phyloP scores from a whole-genome alignment of 2,329 filamentous ascomycete species.

The Penicillium hordei region DNA sequence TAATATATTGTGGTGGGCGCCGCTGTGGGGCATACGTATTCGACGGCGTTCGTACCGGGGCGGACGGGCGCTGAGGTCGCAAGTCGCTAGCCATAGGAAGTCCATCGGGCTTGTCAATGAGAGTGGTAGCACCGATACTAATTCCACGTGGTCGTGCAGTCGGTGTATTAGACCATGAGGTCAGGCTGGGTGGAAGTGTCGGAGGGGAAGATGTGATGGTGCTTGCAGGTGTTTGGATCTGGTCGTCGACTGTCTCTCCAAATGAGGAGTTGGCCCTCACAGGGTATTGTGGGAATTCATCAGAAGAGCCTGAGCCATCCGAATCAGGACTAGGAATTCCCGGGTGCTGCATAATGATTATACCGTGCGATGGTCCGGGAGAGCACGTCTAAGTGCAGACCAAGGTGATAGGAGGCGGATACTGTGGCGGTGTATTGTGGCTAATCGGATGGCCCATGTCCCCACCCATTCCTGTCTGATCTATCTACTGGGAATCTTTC shows the following conservation, averaged over 20 bases:
- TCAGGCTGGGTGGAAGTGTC: conserved; percentile 27
- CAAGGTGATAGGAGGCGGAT: conserved; percentile 24
- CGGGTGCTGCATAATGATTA: conserved; percentile 44
- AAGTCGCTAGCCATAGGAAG: conserved; percentile 33
- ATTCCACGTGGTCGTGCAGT: conserved; percentile 44
- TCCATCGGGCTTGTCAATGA: conserved; percentile 43
- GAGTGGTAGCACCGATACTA: conserved; percentile 43
- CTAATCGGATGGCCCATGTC: conserved; percentile 1
- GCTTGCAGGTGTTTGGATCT: conserved; percentile 32
- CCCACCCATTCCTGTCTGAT: conserved; percentile 3
- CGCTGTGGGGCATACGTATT: conserved; percentile 71
- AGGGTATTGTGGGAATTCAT: conserved; percentile 41
- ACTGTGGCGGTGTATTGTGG: conserved; percentile 22
- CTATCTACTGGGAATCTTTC: conserved; percentile 6
- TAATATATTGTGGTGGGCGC: conserved; percentile 54
- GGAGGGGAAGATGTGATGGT: conserved; percentile 37
- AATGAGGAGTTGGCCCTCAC: conserved; percentile 33
- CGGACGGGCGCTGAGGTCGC: conserved; percentile 65
- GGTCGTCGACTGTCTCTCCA: conserved; percentile 32
- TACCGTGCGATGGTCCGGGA: conserved; percentile 19
- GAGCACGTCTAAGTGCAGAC: conserved; percentile 8
- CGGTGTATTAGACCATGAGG: conserved; percentile 39
- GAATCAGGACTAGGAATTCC: conserved; percentile 43
- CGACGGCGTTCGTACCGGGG: conserved; percentile 70
- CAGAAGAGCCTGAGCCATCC: conserved; percentile 44